A percentile compares a stretch with the other conserved stretches of the same genome.
These are phyloP conservation scores for Ogataea sp. DNA, from an alignment of 805 yeast species.

Conservation along the genomic window DNA sequence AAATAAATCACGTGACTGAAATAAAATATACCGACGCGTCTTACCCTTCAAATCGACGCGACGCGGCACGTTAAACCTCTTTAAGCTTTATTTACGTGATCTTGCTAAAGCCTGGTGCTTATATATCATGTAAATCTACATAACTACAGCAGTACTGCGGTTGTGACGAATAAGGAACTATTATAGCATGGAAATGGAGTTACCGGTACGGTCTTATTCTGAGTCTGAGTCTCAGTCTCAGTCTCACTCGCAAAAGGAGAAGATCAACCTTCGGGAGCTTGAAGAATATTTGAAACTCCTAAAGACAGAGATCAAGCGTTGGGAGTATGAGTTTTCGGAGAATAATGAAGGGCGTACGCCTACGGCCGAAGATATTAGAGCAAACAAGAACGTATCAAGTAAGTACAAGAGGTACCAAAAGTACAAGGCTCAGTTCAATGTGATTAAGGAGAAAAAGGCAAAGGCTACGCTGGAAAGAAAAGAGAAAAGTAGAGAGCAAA, in stretches of 20 bases:
- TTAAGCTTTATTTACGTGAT: too few species aligned
- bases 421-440: constrained; percentile 9
- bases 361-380: constrained; percentile 36
- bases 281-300: constrained; percentile 15
- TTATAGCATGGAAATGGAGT: too few species aligned
- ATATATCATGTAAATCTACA: too few species aligned
- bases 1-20: too few species aligned
- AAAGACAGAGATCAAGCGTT: constrained; percentile 39
- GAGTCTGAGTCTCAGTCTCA: too few species aligned
- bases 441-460: constrained; percentile 13
- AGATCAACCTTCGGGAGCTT: constrained; percentile 3
- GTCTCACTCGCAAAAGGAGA: neutral
- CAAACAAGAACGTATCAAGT: constrained; percentile 24
- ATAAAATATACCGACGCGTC: too few species aligned
- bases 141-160: too few species aligned
- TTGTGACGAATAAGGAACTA: too few species aligned
- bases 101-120: too few species aligned
- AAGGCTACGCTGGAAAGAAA: neutral
- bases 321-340: constrained; percentile 42
- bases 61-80: too few species aligned
- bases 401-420: constrained; percentile 28
- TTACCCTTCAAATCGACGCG: too few species aligned
- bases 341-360: constrained; percentile 35
- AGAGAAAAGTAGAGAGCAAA: neutral
- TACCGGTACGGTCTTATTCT: too few species aligned